These are phyloP conservation scores for Candida montana DNA, from an alignment of 805 yeast genomes.

Conservation along the genomic window DNA sequence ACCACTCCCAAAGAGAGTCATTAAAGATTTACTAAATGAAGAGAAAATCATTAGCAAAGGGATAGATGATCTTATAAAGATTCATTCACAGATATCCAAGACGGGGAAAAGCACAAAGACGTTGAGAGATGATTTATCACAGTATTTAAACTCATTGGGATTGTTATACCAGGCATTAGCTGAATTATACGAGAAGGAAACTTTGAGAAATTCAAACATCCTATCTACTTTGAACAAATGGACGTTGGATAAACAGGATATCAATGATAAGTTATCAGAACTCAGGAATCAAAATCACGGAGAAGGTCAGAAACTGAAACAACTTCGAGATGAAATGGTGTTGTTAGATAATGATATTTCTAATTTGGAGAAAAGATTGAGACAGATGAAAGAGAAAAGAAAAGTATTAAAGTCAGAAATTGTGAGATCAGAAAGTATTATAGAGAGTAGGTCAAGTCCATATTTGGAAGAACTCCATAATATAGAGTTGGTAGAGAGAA, in stretches of 20 bases:
- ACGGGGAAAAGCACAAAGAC: constrained; percentile 29
- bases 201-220: constrained; percentile 23
- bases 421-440: constrained; percentile 38
- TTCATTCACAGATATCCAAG: constrained; percentile 25
- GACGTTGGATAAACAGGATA: constrained; percentile 31
- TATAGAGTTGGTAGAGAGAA: constrained; percentile 34
- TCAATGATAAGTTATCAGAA: constrained; percentile 30
- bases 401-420: constrained; percentile 32
- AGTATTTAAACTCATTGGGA: constrained; percentile 31
- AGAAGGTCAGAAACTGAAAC: constrained; percentile 35
- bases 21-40: constrained; percentile 17
- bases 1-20: constrained; percentile 8
- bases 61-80: constrained; percentile 13
- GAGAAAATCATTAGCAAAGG: constrained; percentile 15
- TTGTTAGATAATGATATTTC: constrained; percentile 34
- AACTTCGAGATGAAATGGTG: constrained; percentile 28
- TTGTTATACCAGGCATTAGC: constrained; percentile 34
- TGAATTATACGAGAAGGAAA: constrained; percentile 37
- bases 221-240: constrained; percentile 30
- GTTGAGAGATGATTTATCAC: constrained; percentile 27
- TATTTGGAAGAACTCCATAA: constrained; percentile 36
- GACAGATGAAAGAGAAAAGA: constrained; percentile 29
- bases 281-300: constrained; percentile 34
- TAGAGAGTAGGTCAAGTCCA: constrained; percentile 42
- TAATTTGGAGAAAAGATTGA: constrained; percentile 30